phyloP scores from a whole-genome alignment of 2,329 filamentous ascomycete genomes.

The Cercospora nicotianae region DNA sequence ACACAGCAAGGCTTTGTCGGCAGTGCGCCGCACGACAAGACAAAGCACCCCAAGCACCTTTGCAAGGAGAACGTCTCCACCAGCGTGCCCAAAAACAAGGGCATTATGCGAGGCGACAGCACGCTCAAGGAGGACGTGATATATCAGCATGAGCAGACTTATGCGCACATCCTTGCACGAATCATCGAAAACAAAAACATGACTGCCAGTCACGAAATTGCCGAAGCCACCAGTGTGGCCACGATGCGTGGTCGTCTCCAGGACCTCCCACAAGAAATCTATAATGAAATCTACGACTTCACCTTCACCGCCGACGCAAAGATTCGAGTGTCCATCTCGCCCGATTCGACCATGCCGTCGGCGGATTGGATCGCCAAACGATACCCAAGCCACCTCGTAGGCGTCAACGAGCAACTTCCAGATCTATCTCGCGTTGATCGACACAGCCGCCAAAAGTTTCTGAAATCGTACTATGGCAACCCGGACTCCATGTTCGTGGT shows the following conservation, averaged over 20 bases:
- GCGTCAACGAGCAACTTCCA: not conserved
- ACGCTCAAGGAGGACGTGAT: not conserved
- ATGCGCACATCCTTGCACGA: not conserved
- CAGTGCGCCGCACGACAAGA: not conserved
- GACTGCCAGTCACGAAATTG: not conserved
- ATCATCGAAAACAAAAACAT: not conserved
- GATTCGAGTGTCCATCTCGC: not conserved
- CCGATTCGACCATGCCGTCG: not conserved
- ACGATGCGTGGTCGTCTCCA: not conserved
- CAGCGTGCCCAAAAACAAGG: not conserved
- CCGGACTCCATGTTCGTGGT: not conserved
- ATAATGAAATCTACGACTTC: not conserved
- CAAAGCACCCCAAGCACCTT: not conserved
- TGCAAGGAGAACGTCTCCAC: not conserved
- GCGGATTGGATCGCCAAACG: not conserved
- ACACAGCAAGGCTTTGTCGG: not conserved
- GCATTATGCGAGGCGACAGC: not conserved
- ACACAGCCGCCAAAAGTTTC: not conserved
- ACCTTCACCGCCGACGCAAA: not conserved
- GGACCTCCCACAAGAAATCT: not conserved
- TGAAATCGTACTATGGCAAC: not conserved
- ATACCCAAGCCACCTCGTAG: not conserved
- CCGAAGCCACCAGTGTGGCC: not conserved
- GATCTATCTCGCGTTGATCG: not conserved
- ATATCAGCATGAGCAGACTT: not conserved